Evolutionary conservation across 2,329 filamentous ascomycete genomes (phyloP).

Genomic region (Neofusicoccum cordaticola): DNA sequence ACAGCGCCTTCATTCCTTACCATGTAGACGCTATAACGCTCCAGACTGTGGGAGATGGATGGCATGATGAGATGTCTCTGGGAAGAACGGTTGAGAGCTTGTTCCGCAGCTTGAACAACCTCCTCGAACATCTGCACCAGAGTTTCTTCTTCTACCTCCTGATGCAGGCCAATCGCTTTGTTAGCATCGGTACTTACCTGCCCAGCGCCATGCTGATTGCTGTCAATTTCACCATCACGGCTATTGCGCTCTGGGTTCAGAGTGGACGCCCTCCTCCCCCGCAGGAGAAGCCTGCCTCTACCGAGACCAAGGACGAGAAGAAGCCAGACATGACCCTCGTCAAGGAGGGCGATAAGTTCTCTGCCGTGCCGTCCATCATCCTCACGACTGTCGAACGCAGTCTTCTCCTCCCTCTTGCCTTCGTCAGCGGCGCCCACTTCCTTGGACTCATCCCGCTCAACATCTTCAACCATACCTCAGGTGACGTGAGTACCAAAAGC

Average conservation of each 20-base stretch:
- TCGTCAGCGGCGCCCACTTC: constrained; percentile 72
- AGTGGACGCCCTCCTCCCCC: constrained; percentile 56
- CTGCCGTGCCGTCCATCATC: constrained; percentile 38
- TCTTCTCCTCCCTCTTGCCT: constrained; percentile 68
- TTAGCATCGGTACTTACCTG: constrained; percentile 96
- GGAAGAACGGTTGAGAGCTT: constrained; percentile 86
- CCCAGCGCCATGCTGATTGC: constrained; percentile 97
- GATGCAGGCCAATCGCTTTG: constrained; percentile 87
- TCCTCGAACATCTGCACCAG: constrained; percentile 94
- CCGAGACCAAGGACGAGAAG: constrained; percentile 33
- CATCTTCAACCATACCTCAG: constrained; percentile 73
- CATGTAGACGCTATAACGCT: constrained; percentile 95
- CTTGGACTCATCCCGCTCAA: constrained; percentile 78
- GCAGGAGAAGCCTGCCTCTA: constrained; percentile 28
- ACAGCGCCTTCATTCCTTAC: constrained; percentile 96
- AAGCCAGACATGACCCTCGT: constrained; percentile 37
- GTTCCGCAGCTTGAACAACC: constrained; percentile 90
- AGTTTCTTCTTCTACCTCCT: constrained; percentile 99
- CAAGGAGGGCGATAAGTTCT: constrained; percentile 32
- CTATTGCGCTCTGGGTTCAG: constrained; percentile 88
- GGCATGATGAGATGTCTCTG: constrained; percentile 97
- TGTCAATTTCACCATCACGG: constrained; percentile 92
- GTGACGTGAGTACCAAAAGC: constrained; percentile 60
- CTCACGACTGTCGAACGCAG: constrained; percentile 57
- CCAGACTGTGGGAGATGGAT: constrained; percentile 83